A percentile compares a stretch with the other conserved stretches of the same genome.
Conservation (phyloP, 192 early-diverging fungal genomes). For the Entrophospora sp. region DNA sequence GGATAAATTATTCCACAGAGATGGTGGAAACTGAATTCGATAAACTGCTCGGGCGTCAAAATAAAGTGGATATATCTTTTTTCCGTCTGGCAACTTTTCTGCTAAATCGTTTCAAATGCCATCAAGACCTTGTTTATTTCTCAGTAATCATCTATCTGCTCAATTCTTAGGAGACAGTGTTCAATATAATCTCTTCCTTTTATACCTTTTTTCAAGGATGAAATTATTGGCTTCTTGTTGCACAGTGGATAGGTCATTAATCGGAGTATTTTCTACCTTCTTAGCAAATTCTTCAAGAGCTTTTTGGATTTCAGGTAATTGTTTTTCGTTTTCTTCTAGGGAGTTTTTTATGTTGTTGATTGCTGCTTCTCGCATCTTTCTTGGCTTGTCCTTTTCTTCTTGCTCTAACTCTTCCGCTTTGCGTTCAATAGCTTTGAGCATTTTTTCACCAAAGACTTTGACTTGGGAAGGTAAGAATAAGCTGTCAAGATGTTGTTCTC, state of each 20-base stretch:
- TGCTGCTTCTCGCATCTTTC: background rate
- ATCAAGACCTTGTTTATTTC: background rate
- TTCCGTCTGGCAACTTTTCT: background rate
- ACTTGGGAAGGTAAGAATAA: background rate
- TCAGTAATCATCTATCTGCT: background rate
- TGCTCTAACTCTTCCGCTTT: background rate
- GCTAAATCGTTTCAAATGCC: background rate
- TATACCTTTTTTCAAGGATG: background rate
- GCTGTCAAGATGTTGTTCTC: background rate
- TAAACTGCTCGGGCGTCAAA: background rate
- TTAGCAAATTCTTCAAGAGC: background rate
- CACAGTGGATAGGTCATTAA: background rate
- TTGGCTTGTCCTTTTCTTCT: background rate
- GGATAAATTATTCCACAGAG: background rate
- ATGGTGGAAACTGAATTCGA: slow-evolving; percentile 2
- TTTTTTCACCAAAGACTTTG: background rate
- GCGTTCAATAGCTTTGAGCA: background rate
- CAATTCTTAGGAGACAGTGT: background rate
- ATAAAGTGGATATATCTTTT: too few species aligned
- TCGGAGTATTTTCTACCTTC: background rate
- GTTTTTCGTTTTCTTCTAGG: background rate
- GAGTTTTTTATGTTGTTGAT: background rate
- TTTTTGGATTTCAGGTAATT: background rate
- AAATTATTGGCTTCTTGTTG: background rate
- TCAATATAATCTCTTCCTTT: slow-evolving; percentile 1